Evolutionary conservation across 495 filamentous ascomycete species (phyloP).

Genomic region (Podospora conica): DNA sequence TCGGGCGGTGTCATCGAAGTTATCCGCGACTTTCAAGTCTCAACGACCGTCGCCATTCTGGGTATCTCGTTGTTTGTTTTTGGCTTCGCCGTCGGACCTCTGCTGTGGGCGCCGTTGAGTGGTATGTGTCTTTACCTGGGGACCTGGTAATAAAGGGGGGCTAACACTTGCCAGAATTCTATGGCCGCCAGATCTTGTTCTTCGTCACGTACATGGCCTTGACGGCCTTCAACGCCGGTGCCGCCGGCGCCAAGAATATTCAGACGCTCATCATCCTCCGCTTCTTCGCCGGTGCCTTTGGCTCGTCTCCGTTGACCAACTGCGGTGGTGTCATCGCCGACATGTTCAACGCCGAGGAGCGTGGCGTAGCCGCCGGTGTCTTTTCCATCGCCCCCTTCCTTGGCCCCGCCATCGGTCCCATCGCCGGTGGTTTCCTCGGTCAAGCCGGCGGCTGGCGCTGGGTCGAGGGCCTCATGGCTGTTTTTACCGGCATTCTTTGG

Average conservation of each 20-base stretch:
- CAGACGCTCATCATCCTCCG: constrained; percentile 64
- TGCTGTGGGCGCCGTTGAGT: constrained; percentile 58
- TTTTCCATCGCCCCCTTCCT: constrained; percentile 65
- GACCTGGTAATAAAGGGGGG: constrained; percentile 1
- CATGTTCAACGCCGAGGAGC: constrained; percentile 54
- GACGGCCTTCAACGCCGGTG: constrained; percentile 63
- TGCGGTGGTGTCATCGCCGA: constrained; percentile 70
- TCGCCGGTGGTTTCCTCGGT: constrained; percentile 54
- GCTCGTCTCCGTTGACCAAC: constrained; percentile 66
- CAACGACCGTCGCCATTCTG: constrained; percentile 54
- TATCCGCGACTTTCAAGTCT: constrained; percentile 51
- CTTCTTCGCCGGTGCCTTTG: constrained; percentile 75
- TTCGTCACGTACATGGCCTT: constrained; percentile 56
- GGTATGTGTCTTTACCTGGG: constrained; percentile 18
- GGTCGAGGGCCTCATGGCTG: constrained; percentile 58
- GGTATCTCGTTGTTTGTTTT: constrained; percentile 70
- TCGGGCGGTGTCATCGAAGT: constrained; percentile 63
- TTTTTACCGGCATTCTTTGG: constrained; percentile 65
- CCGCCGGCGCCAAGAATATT: constrained; percentile 56
- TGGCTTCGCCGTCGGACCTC: constrained; percentile 62
- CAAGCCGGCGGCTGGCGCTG: constrained; percentile 54
- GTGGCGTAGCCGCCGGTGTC: constrained; percentile 57
- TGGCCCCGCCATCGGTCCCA: constrained; percentile 57
- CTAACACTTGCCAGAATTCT: constrained; percentile 35
- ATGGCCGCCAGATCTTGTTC: constrained; percentile 67